Conservation (phyloP, 2,329 filamentous ascomycete species). For the Zymoseptoria tritici region DNA sequence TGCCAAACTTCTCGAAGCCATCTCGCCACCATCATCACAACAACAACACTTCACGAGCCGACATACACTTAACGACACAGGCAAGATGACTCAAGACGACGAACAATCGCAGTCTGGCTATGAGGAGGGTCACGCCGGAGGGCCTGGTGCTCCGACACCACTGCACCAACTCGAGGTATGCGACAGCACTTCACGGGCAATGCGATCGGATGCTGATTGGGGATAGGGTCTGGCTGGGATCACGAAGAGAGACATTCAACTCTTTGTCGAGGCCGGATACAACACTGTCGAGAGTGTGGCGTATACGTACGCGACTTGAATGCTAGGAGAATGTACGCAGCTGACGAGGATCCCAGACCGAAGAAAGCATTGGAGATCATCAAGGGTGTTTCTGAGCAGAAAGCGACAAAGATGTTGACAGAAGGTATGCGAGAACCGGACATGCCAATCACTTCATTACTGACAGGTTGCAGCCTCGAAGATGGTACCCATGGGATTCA, state of each 20-base stretch:
- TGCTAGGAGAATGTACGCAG: not conserved
- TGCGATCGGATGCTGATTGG: slow-evolving; percentile 9
- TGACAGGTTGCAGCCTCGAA: slow-evolving; percentile 62
- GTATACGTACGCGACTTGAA: slow-evolving; percentile 58
- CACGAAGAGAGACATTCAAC: slow-evolving; percentile 91
- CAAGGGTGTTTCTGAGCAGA: slow-evolving; percentile 96
- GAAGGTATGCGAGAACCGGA: slow-evolving; percentile 55
- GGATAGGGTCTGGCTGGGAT: slow-evolving; percentile 76
- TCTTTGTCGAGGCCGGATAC: slow-evolving; percentile 84
- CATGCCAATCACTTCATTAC: not conserved
- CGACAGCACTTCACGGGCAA: slow-evolving; percentile 4
- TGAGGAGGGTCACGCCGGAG: slow-evolving; percentile 67
- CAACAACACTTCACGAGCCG: not conserved
- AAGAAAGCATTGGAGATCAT: slow-evolving; percentile 80
- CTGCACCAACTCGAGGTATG: slow-evolving; percentile 76
- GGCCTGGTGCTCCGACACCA: slow-evolving; percentile 89
- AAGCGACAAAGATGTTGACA: slow-evolving; percentile 80
- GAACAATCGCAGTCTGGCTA: slow-evolving; percentile 63
- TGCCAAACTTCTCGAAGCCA: not conserved
- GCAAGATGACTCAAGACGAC: slow-evolving; percentile 43
- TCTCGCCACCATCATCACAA: not conserved
- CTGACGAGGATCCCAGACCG: slow-evolving; percentile 43
- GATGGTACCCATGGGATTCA: slow-evolving; percentile 97
- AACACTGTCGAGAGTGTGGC: slow-evolving; percentile 95
- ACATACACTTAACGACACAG: not conserved